Evolutionary conservation across 169 alveolate species (phyloP), one percentile per base, ranked within the genome.

Genomic region (Eimeria zaria): DNA sequence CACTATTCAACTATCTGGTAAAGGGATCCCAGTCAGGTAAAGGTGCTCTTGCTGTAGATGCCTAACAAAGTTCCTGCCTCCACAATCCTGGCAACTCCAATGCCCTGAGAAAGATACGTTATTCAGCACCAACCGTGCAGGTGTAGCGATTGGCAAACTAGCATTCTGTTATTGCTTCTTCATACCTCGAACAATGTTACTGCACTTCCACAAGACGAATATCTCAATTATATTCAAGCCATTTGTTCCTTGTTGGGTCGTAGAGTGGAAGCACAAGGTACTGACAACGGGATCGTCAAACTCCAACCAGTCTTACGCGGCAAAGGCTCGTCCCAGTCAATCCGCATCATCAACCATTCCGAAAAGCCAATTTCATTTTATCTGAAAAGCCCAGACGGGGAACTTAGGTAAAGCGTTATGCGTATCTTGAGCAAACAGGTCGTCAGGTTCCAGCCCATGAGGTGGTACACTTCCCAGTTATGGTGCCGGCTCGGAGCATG

Each of bases 281-380:
- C 64, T 36, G 93, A 87, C 30, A 27, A 20, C 81, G 81, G 81
- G 12, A 41, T 60, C 53, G 81, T 87, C 36, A 87, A 64, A 53
- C 81, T 87, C 36, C 93, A 60, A 62, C 93, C 93, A 62, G 93
- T 87, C 51, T 67, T 87, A 67, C 93, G 93, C 81, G 93, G 93
- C 55, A 87, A 87, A 64, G 81, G 93, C 81, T 87, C 93, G 41
- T 30, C 48, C 41, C 81, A 36, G 22, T 33, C 62, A 22, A 62
- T 87, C 48, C 93, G 81, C 67, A 87, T 87, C 36, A 60, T 62
- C 51, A 87, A 87, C 33, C 93, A 60, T 55, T 87, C 93, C 51
- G 80, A 87, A 33, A 87, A 62, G 64, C n/a, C 78, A 39, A 33
- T 87, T 18, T 62, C 81, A 33, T 87, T 87, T 30, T 87, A 87